phyloP scores from a whole-genome alignment of 192 early-diverging fungal species.

The Podila horticola region DNA sequence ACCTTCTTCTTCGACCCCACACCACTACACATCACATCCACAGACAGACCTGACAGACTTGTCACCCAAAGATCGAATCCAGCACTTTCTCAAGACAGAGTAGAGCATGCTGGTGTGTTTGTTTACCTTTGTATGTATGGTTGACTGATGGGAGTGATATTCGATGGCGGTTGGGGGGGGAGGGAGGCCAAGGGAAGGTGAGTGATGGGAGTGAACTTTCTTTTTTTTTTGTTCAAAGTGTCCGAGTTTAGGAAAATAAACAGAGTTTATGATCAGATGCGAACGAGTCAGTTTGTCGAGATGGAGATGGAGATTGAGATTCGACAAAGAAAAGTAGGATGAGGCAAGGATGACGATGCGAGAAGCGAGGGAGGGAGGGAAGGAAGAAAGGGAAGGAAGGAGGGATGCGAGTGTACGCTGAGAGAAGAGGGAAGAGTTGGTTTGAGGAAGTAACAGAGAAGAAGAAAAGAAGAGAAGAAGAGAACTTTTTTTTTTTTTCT shows the following conservation, averaged over 20 bases:
- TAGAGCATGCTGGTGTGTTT: no score
- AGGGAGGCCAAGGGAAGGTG: not conserved
- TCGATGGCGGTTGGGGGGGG: not conserved
- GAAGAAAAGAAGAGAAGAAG: no score
- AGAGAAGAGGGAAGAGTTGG: no score
- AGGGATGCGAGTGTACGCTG: not conserved
- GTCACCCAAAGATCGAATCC: not conserved
- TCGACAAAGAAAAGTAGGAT: not conserved
- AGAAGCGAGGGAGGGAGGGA: not conserved
- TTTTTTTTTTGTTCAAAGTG: not conserved
- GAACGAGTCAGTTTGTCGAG: not conserved
- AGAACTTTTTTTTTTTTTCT: no score
- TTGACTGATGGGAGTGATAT: no score
- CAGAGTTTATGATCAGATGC: conserved; percentile 9
- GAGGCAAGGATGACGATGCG: conserved; percentile 1
- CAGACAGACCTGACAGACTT: not conserved
- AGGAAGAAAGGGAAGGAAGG: not conserved
- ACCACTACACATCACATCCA: not conserved
- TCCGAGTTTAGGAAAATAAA: not conserved
- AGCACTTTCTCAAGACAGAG: no score
- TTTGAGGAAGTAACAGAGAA: no score
- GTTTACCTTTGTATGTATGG: no score
- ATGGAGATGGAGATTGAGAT: conserved; percentile 11
- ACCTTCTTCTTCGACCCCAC: not conserved
- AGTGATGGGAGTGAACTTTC: conserved; percentile 1